Base-by-base conservation (phyloP, 805 yeast genomes). In the Candida dajiaensis region DNA sequence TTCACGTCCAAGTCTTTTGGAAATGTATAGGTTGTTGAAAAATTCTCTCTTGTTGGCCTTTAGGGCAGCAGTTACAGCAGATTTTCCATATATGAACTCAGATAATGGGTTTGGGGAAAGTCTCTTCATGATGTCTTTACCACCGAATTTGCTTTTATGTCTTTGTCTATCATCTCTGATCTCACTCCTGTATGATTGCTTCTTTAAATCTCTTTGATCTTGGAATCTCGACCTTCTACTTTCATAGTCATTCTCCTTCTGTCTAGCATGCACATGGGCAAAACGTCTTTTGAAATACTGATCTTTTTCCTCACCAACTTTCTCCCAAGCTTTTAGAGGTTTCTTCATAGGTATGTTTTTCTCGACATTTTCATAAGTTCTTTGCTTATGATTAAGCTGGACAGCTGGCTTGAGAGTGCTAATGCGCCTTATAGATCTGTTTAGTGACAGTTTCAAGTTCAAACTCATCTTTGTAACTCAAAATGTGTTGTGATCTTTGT, bases 31-130 rank as follows among this genome's bases (percentile, higher is more conserved):
- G 45, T 72, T 72, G 33, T 76, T 74, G 60, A 73, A 77, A 43
- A 71, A 72, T 13, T 63, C 69, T 52, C 96, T 73, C 46, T 74
- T 77, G 21, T 70, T 67, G 9, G 82, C 75, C 19, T 66, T 61
- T 48, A 89, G 67, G 0, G 89, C 95, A 1, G 95, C 83, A 15
- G 73, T 52, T 2, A 89, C 92, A 0, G 95, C 69, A 46, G 85
- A 82, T 0, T 83, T 80, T 9, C 97, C 97, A 58, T 74, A 88
- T 3, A 89, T 65, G 58, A 82, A 83, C 58, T 89, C 96, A 42
- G 74, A 64, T 31, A 79, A 59, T 0, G 85, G 82, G 44, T 74
- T 73, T 16, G 62, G 58, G 38, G 54, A 50, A 18, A 64, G 43
- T 12, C 55, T 48, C 15, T 48, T 54, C 42, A 56, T 57, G 8